Evolutionary conservation across 1,139 yeast genomes (phyloP), one percentile per base, ranked within the genome.

Genomic region (Zygosaccharomyces sapae): DNA sequence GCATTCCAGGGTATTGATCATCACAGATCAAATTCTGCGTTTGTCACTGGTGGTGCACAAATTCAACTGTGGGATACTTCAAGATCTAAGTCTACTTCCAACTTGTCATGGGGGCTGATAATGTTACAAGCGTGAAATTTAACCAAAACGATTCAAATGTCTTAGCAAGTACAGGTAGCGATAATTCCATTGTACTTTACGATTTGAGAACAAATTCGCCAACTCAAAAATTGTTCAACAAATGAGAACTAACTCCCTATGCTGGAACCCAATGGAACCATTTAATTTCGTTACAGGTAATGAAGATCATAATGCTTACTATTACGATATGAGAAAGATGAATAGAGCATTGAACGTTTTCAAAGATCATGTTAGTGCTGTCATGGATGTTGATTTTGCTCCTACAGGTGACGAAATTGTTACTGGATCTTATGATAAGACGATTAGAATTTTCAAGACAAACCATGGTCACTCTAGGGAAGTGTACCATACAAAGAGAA

Each of bases 181-280:
- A 92, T 66, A 85, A 95, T 57, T 85, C 96, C 1, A 76, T 92
- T 47, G 92, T 92, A 1, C 71, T 94, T 42, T 92, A 94, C 67
- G 99, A 94, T 67, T 74, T 88, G 46, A 79, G 98, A 59, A 88
- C 97, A n/a, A 81, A 86, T 59, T 77, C 95, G 1, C 96, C 98
- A 10, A 81, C 94, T 2, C 97, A 94, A 65, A 90, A 66, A 80
- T 92, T 51, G 86, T 85, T 39, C 87, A 95, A 25, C 73, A 80
- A 27, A 74, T 92, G 76, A 77, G 95, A 60, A 86, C 94, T 20
- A 94, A 94, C 67, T 77, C 94, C 39, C 74, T 94, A 29, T 77
- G 90, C 46, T 94, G 97, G 97, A 92, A 94, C 68, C 99, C 99
- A 3, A 87, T 92, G 86, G 97, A 92, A 68, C 96, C 98, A 1